Evolutionary conservation across 1,284 basidiomycete species (phyloP).

Genomic region (Ustanciosporium gigantosporum): DNA sequence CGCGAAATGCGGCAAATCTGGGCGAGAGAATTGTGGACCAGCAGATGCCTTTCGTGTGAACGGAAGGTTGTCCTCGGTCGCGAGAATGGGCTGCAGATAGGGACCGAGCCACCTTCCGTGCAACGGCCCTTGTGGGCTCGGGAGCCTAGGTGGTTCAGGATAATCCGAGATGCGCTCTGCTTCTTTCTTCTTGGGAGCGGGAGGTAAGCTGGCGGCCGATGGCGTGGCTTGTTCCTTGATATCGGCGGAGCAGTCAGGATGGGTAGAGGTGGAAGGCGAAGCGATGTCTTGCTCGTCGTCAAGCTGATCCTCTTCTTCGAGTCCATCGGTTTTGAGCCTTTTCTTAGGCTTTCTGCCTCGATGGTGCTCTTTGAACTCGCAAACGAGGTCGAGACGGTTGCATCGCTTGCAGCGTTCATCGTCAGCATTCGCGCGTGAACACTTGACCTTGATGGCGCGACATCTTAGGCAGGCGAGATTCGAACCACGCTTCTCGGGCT

Average conservation of each 20-base stretch:
- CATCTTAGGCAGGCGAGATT: constrained; percentile 42
- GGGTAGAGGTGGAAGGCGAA: constrained; percentile 3
- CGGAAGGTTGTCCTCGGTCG: constrained; percentile 2
- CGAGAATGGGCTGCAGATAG: constrained; percentile 21
- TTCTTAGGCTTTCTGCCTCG: constrained; percentile 41
- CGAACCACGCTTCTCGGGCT: constrained; percentile 38
- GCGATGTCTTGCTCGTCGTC: constrained; percentile 17
- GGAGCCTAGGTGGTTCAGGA: constrained; percentile 12
- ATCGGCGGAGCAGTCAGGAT: background rate
- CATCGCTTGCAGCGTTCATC: constrained; percentile 37
- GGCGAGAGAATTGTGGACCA: background rate
- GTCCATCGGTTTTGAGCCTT: constrained; percentile 22
- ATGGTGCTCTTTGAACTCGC: constrained; percentile 41
- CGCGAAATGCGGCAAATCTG: background rate
- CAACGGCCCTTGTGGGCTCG: constrained; percentile 26
- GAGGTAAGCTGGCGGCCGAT: background rate
- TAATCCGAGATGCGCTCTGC: background rate
- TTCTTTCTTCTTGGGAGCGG: background rate
- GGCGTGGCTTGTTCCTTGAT: background rate
- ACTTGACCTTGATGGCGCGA: constrained; percentile 40
- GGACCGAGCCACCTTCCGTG: constrained; percentile 39
- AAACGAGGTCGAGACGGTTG: constrained; percentile 34
- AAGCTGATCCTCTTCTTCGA: constrained; percentile 30
- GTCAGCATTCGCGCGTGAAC: constrained; percentile 22
- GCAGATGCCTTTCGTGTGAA: background rate